These are phyloP conservation scores for Blepharisma undulans DNA, from an alignment of 169 alveolate species.

Conservation along the genomic window DNA sequence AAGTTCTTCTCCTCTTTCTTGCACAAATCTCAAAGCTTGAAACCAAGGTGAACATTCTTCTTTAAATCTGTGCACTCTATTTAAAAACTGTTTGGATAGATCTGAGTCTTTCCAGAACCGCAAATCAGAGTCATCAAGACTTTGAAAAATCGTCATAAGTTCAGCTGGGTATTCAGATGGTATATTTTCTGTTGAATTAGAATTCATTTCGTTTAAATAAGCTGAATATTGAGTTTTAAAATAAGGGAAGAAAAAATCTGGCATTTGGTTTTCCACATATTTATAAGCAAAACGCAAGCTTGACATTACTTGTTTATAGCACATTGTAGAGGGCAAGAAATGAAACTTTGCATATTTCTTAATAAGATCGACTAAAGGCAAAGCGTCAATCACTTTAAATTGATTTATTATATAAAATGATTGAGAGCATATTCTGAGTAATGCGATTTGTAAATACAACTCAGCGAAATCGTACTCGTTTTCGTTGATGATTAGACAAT, in stretches of 20 bases:
- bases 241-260: not conserved
- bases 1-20: constrained; percentile 20
- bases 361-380: not conserved
- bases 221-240: not conserved
- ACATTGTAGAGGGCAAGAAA: not conserved
- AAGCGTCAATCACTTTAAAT: not conserved
- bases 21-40: not conserved
- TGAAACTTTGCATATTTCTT: constrained; percentile 2
- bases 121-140: not conserved
- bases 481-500: constrained; percentile 4
- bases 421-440: constrained; percentile 5
- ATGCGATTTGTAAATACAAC: not conserved
- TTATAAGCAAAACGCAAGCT: not conserved
- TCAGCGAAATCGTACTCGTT: constrained; percentile 22
- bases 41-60: constrained; percentile 29
- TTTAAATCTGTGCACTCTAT: not conserved
- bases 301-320: not conserved
- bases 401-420: not conserved
- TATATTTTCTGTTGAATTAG: not conserved
- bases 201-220: not conserved
- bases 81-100: not conserved
- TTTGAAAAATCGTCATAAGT: not conserved
- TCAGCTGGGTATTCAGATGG: constrained; percentile 17
- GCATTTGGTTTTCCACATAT: not conserved
- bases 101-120: not conserved